These are phyloP conservation scores for Gossypium longicalyx DNA, from an alignment of 345 rosid genomes.

Conservation along the genomic window DNA sequence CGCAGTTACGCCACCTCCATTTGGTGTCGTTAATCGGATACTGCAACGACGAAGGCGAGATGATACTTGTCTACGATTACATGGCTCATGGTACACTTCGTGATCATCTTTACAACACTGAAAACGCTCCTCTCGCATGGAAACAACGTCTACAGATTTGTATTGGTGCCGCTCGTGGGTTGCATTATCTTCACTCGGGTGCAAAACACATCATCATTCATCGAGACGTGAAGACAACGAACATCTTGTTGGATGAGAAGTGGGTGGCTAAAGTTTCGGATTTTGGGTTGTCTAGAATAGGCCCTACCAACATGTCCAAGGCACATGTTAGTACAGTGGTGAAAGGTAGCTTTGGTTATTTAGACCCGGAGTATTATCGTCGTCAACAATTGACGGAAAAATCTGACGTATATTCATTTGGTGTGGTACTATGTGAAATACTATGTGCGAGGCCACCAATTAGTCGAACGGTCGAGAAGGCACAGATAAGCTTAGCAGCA, in stretches of 20 bases:
- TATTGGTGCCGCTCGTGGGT: conserved; percentile 27
- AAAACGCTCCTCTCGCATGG: conserved; percentile 32
- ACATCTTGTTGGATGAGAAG: conserved; percentile 16
- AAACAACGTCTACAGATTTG: conserved; percentile 29
- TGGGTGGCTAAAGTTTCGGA: conserved; percentile 26
- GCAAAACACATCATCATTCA: conserved; percentile 19
- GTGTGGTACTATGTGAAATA: conserved; percentile 30
- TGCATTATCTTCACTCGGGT: conserved; percentile 32
- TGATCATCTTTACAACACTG: conserved; percentile 27
- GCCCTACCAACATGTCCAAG: conserved; percentile 13
- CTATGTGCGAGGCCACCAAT: conserved; percentile 22
- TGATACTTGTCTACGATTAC: conserved; percentile 43
- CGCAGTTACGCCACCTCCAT: conserved; percentile 49
- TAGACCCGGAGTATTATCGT: conserved; percentile 28
- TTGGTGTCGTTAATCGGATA: conserved; percentile 50
- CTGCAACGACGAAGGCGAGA: conserved; percentile 45
- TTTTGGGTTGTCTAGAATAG: conserved; percentile 27
- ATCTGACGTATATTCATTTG: conserved; percentile 33
- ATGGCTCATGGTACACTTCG: conserved; percentile 30
- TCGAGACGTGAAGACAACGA: conserved; percentile 13
- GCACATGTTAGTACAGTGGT: conserved; percentile 30
- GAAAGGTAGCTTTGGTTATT: conserved; percentile 28
- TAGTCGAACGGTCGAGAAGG: neutral
- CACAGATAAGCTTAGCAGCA: conserved; percentile 17
- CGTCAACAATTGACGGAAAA: conserved; percentile 27